Conservation (phyloP, 495 filamentous ascomycete species). For the Lepidopterella palustris region DNA sequence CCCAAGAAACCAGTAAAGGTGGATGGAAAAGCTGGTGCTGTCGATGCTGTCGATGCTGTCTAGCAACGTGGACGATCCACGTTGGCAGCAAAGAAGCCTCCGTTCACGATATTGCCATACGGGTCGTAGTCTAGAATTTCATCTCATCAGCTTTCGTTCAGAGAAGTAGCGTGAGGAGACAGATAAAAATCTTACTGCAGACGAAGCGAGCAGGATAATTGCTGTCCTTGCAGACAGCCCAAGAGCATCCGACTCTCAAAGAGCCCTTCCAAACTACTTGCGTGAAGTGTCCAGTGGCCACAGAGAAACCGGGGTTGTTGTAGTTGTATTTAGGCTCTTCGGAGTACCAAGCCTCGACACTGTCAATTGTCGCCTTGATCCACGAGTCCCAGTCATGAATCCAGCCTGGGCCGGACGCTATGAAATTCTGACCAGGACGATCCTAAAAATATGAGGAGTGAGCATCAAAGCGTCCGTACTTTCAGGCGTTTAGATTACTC, state of each 20-base stretch:
- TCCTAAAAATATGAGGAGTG: no score
- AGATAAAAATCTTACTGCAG: neutral
- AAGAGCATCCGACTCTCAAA: conserved; percentile 61
- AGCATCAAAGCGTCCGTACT: no score
- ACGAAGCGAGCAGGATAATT: neutral
- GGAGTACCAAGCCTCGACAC: conserved; percentile 14
- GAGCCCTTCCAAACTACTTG: conserved; percentile 77
- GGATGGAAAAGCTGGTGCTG: no score
- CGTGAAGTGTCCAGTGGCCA: conserved; percentile 72
- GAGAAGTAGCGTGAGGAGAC: neutral
- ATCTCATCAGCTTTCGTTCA: neutral
- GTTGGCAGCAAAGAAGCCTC: neutral
- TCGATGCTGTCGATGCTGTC: neutral
- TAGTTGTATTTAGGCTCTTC: conserved; percentile 43
- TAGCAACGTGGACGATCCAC: neutral
- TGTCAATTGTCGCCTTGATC: no score
- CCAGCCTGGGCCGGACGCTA: no score
- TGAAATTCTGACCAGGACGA: no score
- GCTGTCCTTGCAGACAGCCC: neutral
- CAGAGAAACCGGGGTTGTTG: conserved; percentile 47
- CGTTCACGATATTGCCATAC: neutral
- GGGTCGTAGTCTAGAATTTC: neutral
- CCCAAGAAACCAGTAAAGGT: no score
- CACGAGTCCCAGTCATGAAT: no score
- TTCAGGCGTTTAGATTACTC: no score